phyloP scores from a whole-genome alignment of 1,284 basidiomycete genomes.

The Malassezia psittaci region DNA sequence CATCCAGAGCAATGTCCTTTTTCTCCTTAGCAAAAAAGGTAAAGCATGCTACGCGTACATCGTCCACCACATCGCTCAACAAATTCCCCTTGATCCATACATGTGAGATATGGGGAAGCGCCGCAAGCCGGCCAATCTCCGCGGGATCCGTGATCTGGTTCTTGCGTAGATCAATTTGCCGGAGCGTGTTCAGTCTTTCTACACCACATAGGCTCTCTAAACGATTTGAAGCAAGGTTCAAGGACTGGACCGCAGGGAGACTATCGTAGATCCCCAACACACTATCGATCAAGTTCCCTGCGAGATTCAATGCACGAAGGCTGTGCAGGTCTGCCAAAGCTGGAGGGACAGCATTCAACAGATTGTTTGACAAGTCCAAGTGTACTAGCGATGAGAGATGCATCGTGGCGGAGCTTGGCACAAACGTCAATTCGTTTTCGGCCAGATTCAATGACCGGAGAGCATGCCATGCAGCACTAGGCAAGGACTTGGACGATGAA shows the following conservation, averaged over 20 bases:
- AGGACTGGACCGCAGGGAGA: constrained; percentile 24
- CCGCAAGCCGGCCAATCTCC: constrained; percentile 73
- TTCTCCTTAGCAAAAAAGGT: constrained; percentile 72
- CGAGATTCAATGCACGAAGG: constrained; percentile 74
- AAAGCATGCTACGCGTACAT: constrained; percentile 67
- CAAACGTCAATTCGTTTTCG: constrained; percentile 71
- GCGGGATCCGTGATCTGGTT: constrained; percentile 72
- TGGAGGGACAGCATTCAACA: constrained; percentile 54
- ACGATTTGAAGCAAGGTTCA: constrained; percentile 56
- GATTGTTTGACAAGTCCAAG: constrained; percentile 49
- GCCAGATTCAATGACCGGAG: constrained; percentile 67
- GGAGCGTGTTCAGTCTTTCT: constrained; percentile 70
- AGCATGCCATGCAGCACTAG: constrained; percentile 65
- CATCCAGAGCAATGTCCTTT: constrained; percentile 59
- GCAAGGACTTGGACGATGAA: constrained; percentile 47
- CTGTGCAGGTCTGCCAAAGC: constrained; percentile 64
- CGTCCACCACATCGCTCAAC: constrained; percentile 34
- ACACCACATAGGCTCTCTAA: constrained; percentile 86
- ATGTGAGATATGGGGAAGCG: constrained; percentile 58
- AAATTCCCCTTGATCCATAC: constrained; percentile 39
- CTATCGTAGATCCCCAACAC: constrained; percentile 59
- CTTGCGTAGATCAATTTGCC: constrained; percentile 72
- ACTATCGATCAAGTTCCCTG: constrained; percentile 92
- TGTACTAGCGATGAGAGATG: constrained; percentile 53
- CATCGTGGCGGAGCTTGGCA: constrained; percentile 53